A percentile compares a stretch with the other conserved stretches of the same genome.
These are phyloP conservation scores for Meira miltonrushii DNA, from an alignment of 1,284 basidiomycete genomes.

Conservation along the genomic window DNA sequence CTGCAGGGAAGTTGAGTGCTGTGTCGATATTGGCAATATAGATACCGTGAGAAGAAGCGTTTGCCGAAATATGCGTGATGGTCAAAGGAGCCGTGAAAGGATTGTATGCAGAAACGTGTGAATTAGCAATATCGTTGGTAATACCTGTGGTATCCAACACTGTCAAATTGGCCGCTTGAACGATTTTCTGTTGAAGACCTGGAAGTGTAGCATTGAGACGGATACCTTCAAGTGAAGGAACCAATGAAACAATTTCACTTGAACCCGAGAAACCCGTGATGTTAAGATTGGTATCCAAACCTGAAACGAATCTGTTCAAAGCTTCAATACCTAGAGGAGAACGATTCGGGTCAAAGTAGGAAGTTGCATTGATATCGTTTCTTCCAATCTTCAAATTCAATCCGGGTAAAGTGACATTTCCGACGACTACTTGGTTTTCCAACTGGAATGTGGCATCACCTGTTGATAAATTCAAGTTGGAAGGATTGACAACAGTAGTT, in stretches of 20 bases:
- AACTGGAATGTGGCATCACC: slow-evolving; percentile 58
- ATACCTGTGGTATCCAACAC: slow-evolving; percentile 67
- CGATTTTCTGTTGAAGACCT: slow-evolving; percentile 61
- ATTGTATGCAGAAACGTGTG: slow-evolving; percentile 64
- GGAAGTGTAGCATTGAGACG: slow-evolving; percentile 63
- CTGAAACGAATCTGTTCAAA: slow-evolving; percentile 66
- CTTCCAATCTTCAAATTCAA: slow-evolving; percentile 39
- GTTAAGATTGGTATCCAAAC: slow-evolving; percentile 46
- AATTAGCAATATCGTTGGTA: slow-evolving; percentile 64
- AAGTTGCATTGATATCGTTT: slow-evolving; percentile 42
- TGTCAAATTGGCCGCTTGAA: slow-evolving; percentile 60
- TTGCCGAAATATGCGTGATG: slow-evolving; percentile 64
- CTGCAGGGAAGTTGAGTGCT: slow-evolving; percentile 59
- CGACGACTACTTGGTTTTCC: slow-evolving; percentile 51
- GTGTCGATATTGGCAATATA: slow-evolving; percentile 64
- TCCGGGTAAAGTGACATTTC: slow-evolving; percentile 33
- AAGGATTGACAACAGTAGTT: slow-evolving; percentile 64
- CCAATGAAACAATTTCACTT: slow-evolving; percentile 62
- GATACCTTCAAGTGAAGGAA: slow-evolving; percentile 64
- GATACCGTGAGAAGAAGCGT: slow-evolving; percentile 64
- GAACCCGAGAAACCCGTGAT: slow-evolving; percentile 61
- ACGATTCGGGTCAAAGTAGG: slow-evolving; percentile 60
- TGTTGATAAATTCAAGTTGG: slow-evolving; percentile 61
- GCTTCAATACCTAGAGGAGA: slow-evolving; percentile 64
- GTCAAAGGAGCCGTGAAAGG: slow-evolving; percentile 65